Evolutionary conservation across 2,329 filamentous ascomycete genomes (phyloP).

Genomic region (Aureobasidium melanogenum): DNA sequence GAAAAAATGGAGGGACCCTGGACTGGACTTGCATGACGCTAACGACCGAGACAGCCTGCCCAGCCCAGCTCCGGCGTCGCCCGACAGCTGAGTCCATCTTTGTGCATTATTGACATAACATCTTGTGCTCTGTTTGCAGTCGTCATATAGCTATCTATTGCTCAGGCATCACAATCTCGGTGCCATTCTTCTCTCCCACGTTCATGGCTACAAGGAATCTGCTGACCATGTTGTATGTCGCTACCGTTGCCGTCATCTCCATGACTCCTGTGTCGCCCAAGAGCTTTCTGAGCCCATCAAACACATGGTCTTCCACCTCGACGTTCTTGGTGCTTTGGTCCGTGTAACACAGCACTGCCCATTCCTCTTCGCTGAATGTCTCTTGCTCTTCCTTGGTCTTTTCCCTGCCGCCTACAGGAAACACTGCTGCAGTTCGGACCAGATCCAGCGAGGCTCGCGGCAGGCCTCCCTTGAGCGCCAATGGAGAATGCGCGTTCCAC

Average conservation of each 20-base stretch:
- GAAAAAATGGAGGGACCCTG: conserved; percentile 4
- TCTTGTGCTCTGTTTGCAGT: neutral
- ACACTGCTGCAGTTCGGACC: conserved; percentile 19
- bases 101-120: neutral
- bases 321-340: conserved; percentile 26
- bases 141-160: neutral
- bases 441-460: conserved; percentile 19
- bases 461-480: conserved; percentile 25
- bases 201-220: conserved; percentile 30
- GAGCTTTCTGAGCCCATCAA: conserved; percentile 22
- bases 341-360: conserved; percentile 26
- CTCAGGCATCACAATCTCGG: conserved; percentile 25
- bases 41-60: neutral
- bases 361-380: conserved; percentile 22
- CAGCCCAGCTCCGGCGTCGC: neutral
- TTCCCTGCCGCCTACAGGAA: conserved; percentile 1
- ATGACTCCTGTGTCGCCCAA: conserved; percentile 24
- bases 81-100: neutral
- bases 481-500: conserved; percentile 26
- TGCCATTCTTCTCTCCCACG: conserved; percentile 30
- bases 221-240: conserved; percentile 31
- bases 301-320: conserved; percentile 22
- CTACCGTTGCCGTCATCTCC: conserved; percentile 29
- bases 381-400: conserved; percentile 10
- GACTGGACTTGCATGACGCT: conserved; percentile 11